phyloP scores from a whole-genome alignment of 2,329 filamentous ascomycete species.

The Aspergillus calidoustus region DNA sequence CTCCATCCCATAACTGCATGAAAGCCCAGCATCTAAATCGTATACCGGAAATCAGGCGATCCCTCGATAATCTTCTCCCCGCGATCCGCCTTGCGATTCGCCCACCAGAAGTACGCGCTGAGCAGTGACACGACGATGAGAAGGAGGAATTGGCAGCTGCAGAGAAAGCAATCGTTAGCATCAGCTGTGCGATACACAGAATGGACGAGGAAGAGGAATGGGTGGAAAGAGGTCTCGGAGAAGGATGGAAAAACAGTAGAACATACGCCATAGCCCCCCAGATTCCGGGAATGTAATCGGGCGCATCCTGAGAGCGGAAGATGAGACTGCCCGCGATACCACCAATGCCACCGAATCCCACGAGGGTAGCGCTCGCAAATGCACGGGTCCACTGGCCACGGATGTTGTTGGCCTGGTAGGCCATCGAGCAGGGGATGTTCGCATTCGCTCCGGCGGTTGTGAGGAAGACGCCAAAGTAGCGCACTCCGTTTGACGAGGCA shows the following conservation, averaged over 20 bases:
- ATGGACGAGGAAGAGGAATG: slow-evolving; percentile 13
- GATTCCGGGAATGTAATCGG: slow-evolving; percentile 40
- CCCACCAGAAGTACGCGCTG: slow-evolving; percentile 38
- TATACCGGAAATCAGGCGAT: slow-evolving; percentile 45
- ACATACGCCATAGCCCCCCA: slow-evolving; percentile 39
- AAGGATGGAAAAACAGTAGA: too few relatives aligned
- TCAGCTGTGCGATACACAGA: not conserved
- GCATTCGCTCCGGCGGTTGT: slow-evolving; percentile 74
- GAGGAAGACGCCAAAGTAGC: slow-evolving; percentile 78
- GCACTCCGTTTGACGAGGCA: slow-evolving; percentile 57
- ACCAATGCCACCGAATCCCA: slow-evolving; percentile 76
- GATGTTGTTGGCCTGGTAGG: slow-evolving; percentile 87
- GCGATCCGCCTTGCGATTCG: slow-evolving; percentile 40
- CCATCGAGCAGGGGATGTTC: slow-evolving; percentile 75
- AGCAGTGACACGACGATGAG: slow-evolving; percentile 32
- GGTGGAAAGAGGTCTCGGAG: slow-evolving; percentile 14
- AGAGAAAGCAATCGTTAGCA: slow-evolving; percentile 13
- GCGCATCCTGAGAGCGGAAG: slow-evolving; percentile 58
- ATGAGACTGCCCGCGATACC: slow-evolving; percentile 76
- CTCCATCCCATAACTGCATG: not conserved
- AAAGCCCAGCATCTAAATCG: slow-evolving; percentile 7
- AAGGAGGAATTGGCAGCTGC: slow-evolving; percentile 40
- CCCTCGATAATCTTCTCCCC: slow-evolving; percentile 42
- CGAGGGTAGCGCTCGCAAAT: slow-evolving; percentile 74
- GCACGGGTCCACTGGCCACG: slow-evolving; percentile 87